Base-by-base conservation (phyloP, 257 asterid genomes). In the Jasminum sambac region DNA sequence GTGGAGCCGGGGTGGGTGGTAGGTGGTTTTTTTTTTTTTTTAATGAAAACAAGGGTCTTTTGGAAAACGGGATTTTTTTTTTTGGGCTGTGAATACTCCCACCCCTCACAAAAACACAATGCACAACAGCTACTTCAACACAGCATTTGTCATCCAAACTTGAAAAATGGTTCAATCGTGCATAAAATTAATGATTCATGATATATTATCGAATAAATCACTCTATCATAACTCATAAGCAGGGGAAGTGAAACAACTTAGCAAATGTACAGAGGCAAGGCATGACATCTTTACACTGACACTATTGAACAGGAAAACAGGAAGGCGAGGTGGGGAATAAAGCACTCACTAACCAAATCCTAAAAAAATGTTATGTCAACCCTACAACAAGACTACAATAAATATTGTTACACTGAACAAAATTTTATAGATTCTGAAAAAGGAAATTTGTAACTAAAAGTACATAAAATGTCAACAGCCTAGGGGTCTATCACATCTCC, bases 371-470 rank as follows among this genome's bases (percentile, higher is more conserved):
- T 63, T 73, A 68, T 30, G 19, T 39, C 8, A 64, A 63, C 78
- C 81, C 78, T 63, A 78, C 67, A 73, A 73, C 67, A 26, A 67
- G 24, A 71, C 77, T 76, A 73, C 25, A 30, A 64, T 10, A 21
- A 69, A 62, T 71, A 74, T 14, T 65, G 66, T 69, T 41, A 69
- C 65, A 37, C 79, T 57, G 19, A 68, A 67, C 66, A 75, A 79
- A 84, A 65, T 71, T 76, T 50, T 36, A 68, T 76, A 61, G 59
- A 60, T 23, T 55, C 38, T 8, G 64, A 2, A 52, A 30, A 30
- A 46, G 34, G 77, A 74, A 57, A 23, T 66, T 48, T 74, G 42
- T 38, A 59, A 68, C 58, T 6, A 76, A n/a, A 48, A 69, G 59
- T 55, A 62, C 55, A 59, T 40, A 72, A 72, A 69, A 34, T 30